phyloP scores from a whole-genome alignment of 345 rosid species.

The Camelina laxa region DNA sequence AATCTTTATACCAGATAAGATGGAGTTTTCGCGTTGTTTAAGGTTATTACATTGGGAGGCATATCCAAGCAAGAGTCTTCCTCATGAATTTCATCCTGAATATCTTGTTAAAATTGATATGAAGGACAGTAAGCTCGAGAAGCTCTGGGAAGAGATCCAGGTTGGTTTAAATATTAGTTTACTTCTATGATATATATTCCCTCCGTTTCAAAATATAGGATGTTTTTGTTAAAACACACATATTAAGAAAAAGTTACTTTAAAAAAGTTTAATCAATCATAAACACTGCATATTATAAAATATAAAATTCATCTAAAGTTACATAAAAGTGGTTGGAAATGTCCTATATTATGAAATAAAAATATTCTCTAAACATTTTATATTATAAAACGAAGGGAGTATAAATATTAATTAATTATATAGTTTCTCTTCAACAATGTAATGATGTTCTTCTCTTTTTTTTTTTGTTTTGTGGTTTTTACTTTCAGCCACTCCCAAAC shows the following conservation, averaged over 20 bases:
- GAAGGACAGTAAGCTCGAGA: constrained; percentile 5
- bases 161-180: not conserved
- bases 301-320: too few species aligned
- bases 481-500: constrained; percentile 24
- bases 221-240: too few species aligned
- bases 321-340: too few species aligned
- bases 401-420: too few species aligned
- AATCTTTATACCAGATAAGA: not conserved
- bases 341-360: too few species aligned
- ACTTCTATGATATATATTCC: not conserved
- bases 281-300: too few species aligned
- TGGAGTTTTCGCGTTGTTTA: constrained; percentile 11
- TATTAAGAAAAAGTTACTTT: too few species aligned
- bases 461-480: not conserved
- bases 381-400: too few species aligned
- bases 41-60: constrained; percentile 28
- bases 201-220: too few species aligned
- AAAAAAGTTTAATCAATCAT: too few species aligned
- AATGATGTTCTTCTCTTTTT: not conserved
- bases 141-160: constrained; percentile 32
- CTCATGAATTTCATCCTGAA: constrained; percentile 6
- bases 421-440: not conserved
- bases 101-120: constrained; percentile 26
- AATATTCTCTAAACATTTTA: too few species aligned
- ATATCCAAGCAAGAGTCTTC: constrained; percentile 32